phyloP scores from a whole-genome alignment of 805 yeast species.

The Wickerhamiella vanderwaltii region DNA sequence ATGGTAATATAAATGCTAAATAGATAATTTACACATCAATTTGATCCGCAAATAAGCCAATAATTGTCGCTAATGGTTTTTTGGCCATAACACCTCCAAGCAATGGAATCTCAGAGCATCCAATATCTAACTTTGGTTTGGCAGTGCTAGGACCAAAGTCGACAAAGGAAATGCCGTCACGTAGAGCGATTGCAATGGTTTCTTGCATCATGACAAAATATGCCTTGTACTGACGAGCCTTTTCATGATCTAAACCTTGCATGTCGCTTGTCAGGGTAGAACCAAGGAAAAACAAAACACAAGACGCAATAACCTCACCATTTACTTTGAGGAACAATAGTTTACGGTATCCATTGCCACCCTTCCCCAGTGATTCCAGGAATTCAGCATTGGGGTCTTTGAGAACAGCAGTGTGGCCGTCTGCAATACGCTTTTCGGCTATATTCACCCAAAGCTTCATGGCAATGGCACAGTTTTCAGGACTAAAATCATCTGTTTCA shows the following conservation, averaged over 20 bases:
- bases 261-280: slow-evolving; percentile 36
- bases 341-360: slow-evolving; percentile 25
- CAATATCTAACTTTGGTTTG: slow-evolving; percentile 34
- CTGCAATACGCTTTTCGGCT: slow-evolving; percentile 30
- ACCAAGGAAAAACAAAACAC: slow-evolving; percentile 33
- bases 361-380: slow-evolving; percentile 26
- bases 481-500: slow-evolving; percentile 28
- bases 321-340: slow-evolving; percentile 31
- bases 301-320: slow-evolving; percentile 31
- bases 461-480: slow-evolving; percentile 27
- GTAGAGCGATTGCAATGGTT: slow-evolving; percentile 32
- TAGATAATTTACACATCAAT: too few relatives aligned
- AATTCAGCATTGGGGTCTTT: slow-evolving; percentile 28
- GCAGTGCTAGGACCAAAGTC: slow-evolving; percentile 39
- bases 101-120: slow-evolving; percentile 30
- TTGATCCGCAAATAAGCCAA: slow-evolving; percentile 20
- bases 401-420: slow-evolving; percentile 31
- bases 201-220: slow-evolving; percentile 39
- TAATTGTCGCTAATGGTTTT: slow-evolving; percentile 19
- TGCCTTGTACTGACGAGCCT: slow-evolving; percentile 31
- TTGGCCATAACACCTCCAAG: slow-evolving; percentile 30
- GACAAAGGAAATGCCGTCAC: slow-evolving; percentile 30
- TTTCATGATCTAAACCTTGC: slow-evolving; percentile 34
- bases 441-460: slow-evolving; percentile 32
- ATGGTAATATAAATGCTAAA: too few relatives aligned